Evolutionary conservation across 164 flowering plant genomes (phyloP), one percentile per base, ranked within the genome.

Genomic region (Amborella trichopoda): DNA sequence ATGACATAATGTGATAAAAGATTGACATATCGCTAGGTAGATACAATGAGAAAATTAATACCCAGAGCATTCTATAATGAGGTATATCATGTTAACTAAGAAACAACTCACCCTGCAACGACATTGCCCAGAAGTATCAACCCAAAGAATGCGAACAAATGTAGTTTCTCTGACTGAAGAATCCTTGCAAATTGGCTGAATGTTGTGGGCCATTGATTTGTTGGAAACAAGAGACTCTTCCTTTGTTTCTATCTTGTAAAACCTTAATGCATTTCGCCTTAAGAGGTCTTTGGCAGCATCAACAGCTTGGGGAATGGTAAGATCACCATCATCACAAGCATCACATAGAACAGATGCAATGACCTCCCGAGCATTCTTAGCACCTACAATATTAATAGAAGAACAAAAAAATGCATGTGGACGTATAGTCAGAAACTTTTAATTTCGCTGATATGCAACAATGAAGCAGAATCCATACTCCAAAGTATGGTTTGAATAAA

Each of bases 61-160:
- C n/a, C n/a, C n/a, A n/a, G n/a, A n/a, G n/a, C n/a, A n/a, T n/a
- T n/a, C n/a, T n/a, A n/a, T n/a, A n/a, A n/a, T n/a, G n/a, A n/a
- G n/a, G n/a, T n/a, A n/a, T n/a, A n/a, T n/a, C n/a, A n/a, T n/a
- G n/a, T n/a, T n/a, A n/a, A n/a, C n/a, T n/a, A n/a, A n/a, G 14
- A 37, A 37, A 37, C 5, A 49, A 70, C 90, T 66, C 68, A 87
- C 99, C 44, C 96, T 93, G 41, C 95, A 91, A 64, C 99, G 71
- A 44, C 79, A 81, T 54, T 91, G 90, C 27, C 96, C 99, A 49
- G 99, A 91, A 38, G 76, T 55, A 68, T 91, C 99, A 27, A 79
- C 77, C 95, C 95, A 91, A 18, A 87, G 53, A 26, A 91, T 33
- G 24, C 96, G 90, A 48, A 87, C 78, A 52, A 84, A 58, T 8